Base-by-base conservation (phyloP, 2,329 filamentous ascomycete species). In the Ophiostoma himal-ulmi region DNA sequence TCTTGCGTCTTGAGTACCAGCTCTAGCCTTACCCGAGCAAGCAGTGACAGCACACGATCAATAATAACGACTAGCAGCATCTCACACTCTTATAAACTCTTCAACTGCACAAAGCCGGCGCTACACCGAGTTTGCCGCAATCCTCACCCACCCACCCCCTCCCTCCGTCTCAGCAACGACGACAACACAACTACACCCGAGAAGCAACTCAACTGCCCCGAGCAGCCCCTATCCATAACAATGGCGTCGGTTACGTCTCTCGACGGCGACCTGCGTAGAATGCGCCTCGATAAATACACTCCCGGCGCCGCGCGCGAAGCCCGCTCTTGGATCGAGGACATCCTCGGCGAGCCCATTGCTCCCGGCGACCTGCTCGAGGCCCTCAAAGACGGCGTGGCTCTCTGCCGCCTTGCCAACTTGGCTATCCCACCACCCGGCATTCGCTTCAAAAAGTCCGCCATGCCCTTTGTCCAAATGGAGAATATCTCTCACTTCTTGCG, bases 391-490 rank as follows among this genome's bases (percentile, higher is more conserved):
- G 95, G 95, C 69, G 91, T 94, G 54, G 91, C 91, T 41, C 86
- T 99, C 37, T 99, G 95, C 91, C 94, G 93, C 77, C 88, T 98
- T 69, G 87, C 92, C 76, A 98, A 97, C 77, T 84, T 94, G 70
- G 91, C 87, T 41, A 80, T 91, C 52, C 91, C 92, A 36, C 87
- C 89, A 20, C 91, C 92, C 0, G 90, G 90, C 41, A 87, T 97
- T 81, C 93, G 90, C 79, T 98, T 91, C 86, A 98, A 98, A 81
- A 85, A 90, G 77, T 97, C 94, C 0, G 82, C 88, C 57, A 98
- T 98, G 94, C 95, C 95, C 0, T 99, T 99, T 78, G 94, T 98
- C 57, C 95, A 99, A 80, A 98, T 98, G 94, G 95, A 99, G 80
- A 99, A 99, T 79, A 97, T 99, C 77, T 96, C 94, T 5, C 92